These are phyloP conservation scores for Plasmodium sp. DNA, from an alignment of 169 alveolate genomes.

Conservation along the genomic window DNA sequence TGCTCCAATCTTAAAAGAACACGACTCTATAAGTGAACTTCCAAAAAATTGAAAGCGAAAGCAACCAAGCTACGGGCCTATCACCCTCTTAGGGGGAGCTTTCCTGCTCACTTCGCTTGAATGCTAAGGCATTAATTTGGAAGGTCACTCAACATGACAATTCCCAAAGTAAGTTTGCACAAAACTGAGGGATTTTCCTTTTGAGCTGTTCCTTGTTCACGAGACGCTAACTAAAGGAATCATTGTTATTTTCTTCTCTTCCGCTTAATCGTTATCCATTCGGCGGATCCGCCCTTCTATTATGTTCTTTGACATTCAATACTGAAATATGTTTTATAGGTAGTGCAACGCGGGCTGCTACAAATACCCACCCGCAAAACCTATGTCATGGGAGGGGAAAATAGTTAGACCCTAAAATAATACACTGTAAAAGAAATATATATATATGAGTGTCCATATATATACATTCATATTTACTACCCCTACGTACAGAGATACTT, in stretches of 20 bases:
- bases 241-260: constrained; percentile 87
- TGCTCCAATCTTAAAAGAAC: constrained; percentile 90
- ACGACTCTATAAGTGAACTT: constrained; percentile 68
- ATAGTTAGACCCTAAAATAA: background rate
- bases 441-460: background rate
- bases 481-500: background rate
- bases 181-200: constrained; percentile 64
- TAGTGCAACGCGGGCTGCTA: background rate
- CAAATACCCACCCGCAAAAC: background rate
- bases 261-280: constrained; percentile 93
- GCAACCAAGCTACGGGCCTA: constrained; percentile 88
- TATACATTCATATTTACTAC: background rate
- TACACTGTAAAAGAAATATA: background rate
- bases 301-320: background rate
- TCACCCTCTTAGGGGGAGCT: constrained; percentile 90
- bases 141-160: background rate
- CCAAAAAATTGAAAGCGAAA: background rate
- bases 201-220: constrained; percentile 94
- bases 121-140: background rate
- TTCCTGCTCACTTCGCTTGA: constrained; percentile 78
- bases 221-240: constrained; percentile 94
- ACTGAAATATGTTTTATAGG: background rate
- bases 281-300: constrained; percentile 91
- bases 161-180: background rate
- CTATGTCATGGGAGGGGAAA: background rate